A percentile compares a stretch with the other conserved stretches of the same genome.
Evolutionary conservation across 2,329 filamentous ascomycete genomes (phyloP).

Genomic region (Pseudogymnoascus sp.): DNA sequence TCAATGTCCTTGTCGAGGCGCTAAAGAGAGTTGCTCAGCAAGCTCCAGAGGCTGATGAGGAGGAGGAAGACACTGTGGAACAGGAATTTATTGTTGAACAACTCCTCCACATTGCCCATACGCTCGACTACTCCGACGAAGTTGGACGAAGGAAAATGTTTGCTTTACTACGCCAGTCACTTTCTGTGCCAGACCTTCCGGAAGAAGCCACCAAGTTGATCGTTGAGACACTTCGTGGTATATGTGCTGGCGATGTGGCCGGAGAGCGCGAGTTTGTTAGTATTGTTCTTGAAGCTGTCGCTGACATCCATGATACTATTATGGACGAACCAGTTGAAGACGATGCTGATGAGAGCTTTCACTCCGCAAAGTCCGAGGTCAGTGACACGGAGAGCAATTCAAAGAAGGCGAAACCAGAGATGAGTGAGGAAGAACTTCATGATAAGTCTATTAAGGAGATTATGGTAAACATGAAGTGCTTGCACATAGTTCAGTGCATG

Average conservation of each 20-base stretch:
- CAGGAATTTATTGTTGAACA: constrained; percentile 96
- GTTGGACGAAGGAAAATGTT: constrained; percentile 95
- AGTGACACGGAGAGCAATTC: constrained; percentile 51
- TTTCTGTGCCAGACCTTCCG: constrained; percentile 79
- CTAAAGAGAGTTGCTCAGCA: constrained; percentile 48
- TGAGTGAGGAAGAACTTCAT: constrained; percentile 56
- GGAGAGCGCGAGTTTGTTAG: constrained; percentile 78
- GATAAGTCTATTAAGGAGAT: constrained; percentile 80
- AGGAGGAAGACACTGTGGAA: constrained; percentile 75
- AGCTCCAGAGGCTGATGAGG: constrained; percentile 50
- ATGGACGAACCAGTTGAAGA: constrained; percentile 55
- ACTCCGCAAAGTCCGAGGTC: constrained; percentile 81
- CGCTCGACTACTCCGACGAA: constrained; percentile 95
- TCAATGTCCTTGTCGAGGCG: constrained; percentile 57
- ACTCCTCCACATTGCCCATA: constrained; percentile 81
- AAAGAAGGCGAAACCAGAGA: constrained; percentile 35
- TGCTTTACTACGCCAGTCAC: constrained; percentile 71
- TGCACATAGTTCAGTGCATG: constrained; percentile 97
- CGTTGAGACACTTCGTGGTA: constrained; percentile 70
- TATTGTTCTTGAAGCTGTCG: constrained; percentile 83
- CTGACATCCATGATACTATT: constrained; percentile 93
- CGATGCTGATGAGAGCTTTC: constrained; percentile 76
- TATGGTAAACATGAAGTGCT: constrained; percentile 95
- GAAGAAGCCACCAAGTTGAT: constrained; percentile 88
- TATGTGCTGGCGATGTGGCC: constrained; percentile 65